Conservation (phyloP, 139 green algal species). For the Haematococcus sp. region DNA sequence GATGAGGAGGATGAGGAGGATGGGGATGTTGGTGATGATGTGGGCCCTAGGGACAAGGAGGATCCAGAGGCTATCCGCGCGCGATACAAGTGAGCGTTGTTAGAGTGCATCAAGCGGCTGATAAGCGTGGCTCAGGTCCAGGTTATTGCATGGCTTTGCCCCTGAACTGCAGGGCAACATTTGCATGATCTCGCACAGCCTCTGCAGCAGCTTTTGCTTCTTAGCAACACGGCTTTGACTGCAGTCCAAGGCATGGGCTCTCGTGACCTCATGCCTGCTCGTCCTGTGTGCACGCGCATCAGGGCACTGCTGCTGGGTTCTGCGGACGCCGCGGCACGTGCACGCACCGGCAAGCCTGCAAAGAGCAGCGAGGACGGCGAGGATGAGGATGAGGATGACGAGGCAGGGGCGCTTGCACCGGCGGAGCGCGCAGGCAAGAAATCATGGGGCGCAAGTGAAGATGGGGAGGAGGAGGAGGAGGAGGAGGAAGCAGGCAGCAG, state of each 20-base stretch:
- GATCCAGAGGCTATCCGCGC: slow-evolving; percentile 41
- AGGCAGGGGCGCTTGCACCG: background rate
- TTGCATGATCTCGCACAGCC: no score
- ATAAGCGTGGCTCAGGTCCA: no score
- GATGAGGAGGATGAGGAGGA: slow-evolving; percentile 50
- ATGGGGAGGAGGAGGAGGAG: slow-evolving; percentile 35
- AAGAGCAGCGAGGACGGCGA: background rate
- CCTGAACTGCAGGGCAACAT: no score
- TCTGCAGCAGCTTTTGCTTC: no score
- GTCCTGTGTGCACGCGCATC: background rate
- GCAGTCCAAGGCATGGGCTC: no score
- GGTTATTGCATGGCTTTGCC: no score
- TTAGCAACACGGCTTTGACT: no score
- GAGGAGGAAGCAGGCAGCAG: slow-evolving; percentile 39
- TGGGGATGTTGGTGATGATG: background rate
- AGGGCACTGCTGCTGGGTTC: slow-evolving; percentile 35
- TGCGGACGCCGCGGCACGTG: background rate
- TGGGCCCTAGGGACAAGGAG: slow-evolving; percentile 1
- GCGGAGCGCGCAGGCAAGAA: background rate
- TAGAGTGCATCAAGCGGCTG: no score
- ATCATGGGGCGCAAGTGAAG: background rate
- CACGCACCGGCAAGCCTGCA: slow-evolving; percentile 37
- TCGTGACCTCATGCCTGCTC: no score
- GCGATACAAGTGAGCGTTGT: slow-evolving; percentile 24
- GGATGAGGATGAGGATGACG: background rate